A percentile compares a stretch with the other conserved stretches of the same genome.
phyloP scores from a whole-genome alignment of 768 basidiomycete species.

The Mycena pura region DNA sequence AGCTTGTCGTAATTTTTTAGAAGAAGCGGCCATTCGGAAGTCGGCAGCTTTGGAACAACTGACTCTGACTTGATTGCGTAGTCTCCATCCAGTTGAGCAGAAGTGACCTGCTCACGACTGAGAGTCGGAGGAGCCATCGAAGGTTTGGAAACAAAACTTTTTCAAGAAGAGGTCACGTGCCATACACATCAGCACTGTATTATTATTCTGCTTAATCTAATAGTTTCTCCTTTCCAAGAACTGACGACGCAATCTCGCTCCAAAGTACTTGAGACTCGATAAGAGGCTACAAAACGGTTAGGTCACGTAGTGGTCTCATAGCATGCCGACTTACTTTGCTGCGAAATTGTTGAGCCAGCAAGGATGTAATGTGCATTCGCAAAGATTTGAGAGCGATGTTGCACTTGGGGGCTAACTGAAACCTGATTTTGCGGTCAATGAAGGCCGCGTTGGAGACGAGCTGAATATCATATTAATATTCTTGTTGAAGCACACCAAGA shows the following conservation, averaged over 20 bases:
- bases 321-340: slow-evolving; percentile 38
- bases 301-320: background rate
- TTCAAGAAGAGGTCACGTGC: slow-evolving; percentile 10
- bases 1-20: slow-evolving; percentile 99
- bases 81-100: slow-evolving; percentile 77
- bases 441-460: slow-evolving; percentile 70
- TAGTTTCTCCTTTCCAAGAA: slow-evolving; percentile 61
- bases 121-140: slow-evolving; percentile 59
- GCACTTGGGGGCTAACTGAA: slow-evolving; percentile 70
- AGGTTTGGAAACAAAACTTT: slow-evolving; percentile 28
- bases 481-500: no score
- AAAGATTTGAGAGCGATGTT: slow-evolving; percentile 83
- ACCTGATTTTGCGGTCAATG: slow-evolving; percentile 88
- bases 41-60: slow-evolving; percentile 80
- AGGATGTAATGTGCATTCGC: slow-evolving; percentile 62
- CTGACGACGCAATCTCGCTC: slow-evolving; percentile 73
- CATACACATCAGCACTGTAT: slow-evolving; percentile 9
- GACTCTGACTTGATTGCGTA: slow-evolving; percentile 84
- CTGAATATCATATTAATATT: slow-evolving; percentile 51
- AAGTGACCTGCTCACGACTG: slow-evolving; percentile 72
- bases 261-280: slow-evolving; percentile 67
- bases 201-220: slow-evolving; percentile 16
- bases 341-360: slow-evolving; percentile 73
- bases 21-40: slow-evolving; percentile 96
- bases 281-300: slow-evolving; percentile 43